Evolutionary conservation across 371 early-diverging fungal species (phyloP).

Genomic region (Capillidium rhysosporum): DNA sequence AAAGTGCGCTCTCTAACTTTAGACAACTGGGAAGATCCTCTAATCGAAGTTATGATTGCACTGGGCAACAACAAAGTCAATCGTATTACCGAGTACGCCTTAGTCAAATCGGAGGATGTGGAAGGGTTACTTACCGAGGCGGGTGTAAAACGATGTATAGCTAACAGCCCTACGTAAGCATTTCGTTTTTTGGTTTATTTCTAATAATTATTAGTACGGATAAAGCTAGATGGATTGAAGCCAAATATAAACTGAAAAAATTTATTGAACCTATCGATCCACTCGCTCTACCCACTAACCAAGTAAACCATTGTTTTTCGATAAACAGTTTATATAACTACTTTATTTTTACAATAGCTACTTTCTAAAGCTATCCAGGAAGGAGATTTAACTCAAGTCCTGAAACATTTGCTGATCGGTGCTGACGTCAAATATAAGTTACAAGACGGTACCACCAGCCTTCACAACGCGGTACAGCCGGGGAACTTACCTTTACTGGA

Average conservation of each 20-base stretch:
- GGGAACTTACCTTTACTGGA: conserved; percentile 35
- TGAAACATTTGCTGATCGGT: conserved; percentile 9
- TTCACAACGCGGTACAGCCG: conserved; percentile 38
- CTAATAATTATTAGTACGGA: conserved; percentile 18
- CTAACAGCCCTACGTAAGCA: background rate
- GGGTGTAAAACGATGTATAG: background rate
- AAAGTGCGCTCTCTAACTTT: conserved; percentile 68
- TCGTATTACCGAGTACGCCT: conserved; percentile 37
- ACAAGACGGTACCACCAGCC: conserved; percentile 13
- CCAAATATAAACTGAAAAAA: conserved; percentile 51
- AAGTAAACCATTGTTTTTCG: conserved; percentile 9
- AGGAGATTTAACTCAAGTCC: background rate
- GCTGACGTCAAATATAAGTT: background rate
- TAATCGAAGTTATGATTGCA: conserved; percentile 25
- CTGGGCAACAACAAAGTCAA: conserved; percentile 62
- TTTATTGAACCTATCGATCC: conserved; percentile 12
- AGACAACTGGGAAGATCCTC: conserved; percentile 76
- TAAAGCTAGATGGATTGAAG: conserved; percentile 42
- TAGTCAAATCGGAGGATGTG: conserved; percentile 18
- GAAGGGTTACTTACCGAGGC: background rate
- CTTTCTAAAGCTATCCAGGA: background rate
- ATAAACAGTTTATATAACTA: conserved; percentile 9
- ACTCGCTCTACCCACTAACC: background rate
- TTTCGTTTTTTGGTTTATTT: background rate
- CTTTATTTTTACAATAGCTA: background rate